A percentile compares a stretch with the other conserved stretches of the same genome.
These are phyloP conservation scores for Wakefieldia striispora DNA, from an alignment of 768 basidiomycete genomes.

Conservation along the genomic window DNA sequence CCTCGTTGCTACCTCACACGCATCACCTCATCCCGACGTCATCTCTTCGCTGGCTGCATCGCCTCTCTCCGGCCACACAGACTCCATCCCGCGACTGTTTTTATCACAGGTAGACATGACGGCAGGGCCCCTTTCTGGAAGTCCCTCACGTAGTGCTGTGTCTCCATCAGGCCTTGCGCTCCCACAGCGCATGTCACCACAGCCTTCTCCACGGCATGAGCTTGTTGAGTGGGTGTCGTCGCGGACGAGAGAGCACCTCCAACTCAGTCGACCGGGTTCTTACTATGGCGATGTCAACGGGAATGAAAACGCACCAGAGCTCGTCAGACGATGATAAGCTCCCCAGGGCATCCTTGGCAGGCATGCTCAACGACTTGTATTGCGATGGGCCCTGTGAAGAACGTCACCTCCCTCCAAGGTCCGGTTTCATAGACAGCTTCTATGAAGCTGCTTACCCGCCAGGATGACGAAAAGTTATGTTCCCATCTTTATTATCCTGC, in stretches of 20 bases:
- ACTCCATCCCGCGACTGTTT: constrained; percentile 17
- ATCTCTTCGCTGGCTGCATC: constrained; percentile 23
- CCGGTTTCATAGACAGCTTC: constrained; percentile 9
- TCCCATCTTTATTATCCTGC: constrained; percentile 11
- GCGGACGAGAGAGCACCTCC: constrained; percentile 15
- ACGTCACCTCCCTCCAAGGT: constrained; percentile 6
- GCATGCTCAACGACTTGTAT: constrained; percentile 1
- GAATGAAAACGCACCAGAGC: constrained; percentile 26
- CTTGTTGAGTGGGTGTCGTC: constrained; percentile 22
- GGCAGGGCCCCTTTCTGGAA: constrained; percentile 13
- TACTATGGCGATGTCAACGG: constrained; percentile 28
- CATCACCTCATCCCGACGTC: constrained; percentile 22
- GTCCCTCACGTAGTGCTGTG: constrained; percentile 15
- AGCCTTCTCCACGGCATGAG: constrained; percentile 29
- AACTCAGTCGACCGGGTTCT: constrained; percentile 20
- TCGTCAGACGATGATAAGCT: constrained; percentile 7
- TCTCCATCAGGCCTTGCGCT: constrained; percentile 10
- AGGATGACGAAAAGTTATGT: constrained; percentile 9
- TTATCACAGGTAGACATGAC: constrained; percentile 17
- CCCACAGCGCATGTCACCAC: constrained; percentile 27
- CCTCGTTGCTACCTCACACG: constrained; percentile 30
- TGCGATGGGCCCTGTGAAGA: constrained; percentile 3
- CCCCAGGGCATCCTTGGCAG: constrained; percentile 8
- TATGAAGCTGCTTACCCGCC: not conserved
- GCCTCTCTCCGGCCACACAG: constrained; percentile 20